Base-by-base conservation (phyloP, 352 stramenopile genomes). In the Phytophthora brassicae region DNA sequence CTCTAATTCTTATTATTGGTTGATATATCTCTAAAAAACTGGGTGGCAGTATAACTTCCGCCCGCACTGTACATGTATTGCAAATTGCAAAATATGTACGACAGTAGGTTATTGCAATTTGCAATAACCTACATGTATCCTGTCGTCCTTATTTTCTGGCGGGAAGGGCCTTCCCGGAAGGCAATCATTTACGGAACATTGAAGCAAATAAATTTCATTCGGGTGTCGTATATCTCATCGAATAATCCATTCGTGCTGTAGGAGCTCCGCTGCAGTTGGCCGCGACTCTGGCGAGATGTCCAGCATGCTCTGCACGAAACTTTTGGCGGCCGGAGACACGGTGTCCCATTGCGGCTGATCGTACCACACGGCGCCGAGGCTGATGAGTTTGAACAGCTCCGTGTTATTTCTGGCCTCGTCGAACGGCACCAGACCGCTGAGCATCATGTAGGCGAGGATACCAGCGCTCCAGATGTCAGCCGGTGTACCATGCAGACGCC, bases 401-500 rank as follows among this genome's bases (percentile, higher is more conserved):
- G 50, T 55, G 49, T 84, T 67, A 60, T 65, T 86, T n/a, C 46
- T 72, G 1, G 77, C 74, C 45, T 86, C 59, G 23, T 84, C 58
- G 35, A 90, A 90, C 16, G 81, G 81, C 55, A 86, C 70, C 16
- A 74, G 31, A 13, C 81, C 81, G 29, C 69, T 86, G 23, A 90
- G 60, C 60, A 96, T 78, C 75, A 93, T 94, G 85, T 98, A 99
- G 12, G 94, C 78, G 64, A 99, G 91, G 47, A 99, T 97, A 20
- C 97, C 97, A 6, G 97, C 71, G 68, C 77, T 94, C 95, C 95
- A 99, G 65, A 98, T 96, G 72, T 98, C 95, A 0, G 91, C 85
- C 49, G 97, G 90, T 26, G 86, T 92, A 57, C 89, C 92, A 62
- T 98, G 98, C 11, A 84, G 71, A 11, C 88, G 79, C 0, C 93